phyloP scores from a whole-genome alignment of 805 yeast genomes.

The Starmerella roubikii region DNA sequence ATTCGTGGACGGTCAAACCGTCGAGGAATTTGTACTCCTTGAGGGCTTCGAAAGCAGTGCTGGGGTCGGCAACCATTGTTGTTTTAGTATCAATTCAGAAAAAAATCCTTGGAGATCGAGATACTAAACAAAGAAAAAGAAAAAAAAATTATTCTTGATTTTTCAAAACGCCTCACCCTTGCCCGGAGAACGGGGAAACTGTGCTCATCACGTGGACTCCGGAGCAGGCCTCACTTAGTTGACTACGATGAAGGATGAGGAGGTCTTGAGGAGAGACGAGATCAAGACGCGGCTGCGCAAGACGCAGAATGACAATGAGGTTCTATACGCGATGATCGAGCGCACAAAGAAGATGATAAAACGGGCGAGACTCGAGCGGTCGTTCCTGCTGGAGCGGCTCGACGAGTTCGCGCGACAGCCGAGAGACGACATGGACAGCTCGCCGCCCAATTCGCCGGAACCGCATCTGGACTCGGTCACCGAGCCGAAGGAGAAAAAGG shows the following conservation, averaged over 20 bases:
- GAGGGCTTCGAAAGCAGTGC: constrained; percentile 50
- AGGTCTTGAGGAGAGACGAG: constrained; percentile 38
- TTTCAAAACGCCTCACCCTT: no score
- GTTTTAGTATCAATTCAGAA: no score
- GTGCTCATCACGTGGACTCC: no score
- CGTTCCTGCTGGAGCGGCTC: constrained; percentile 63
- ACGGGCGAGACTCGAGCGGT: constrained; percentile 69
- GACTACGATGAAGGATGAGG: background rate
- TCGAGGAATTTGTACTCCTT: constrained; percentile 56
- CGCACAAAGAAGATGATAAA: constrained; percentile 65
- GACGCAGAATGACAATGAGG: constrained; percentile 65
- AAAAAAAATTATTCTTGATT: no score
- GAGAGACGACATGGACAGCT: constrained; percentile 8
- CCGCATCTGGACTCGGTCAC: background rate
- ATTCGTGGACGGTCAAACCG: constrained; percentile 68
- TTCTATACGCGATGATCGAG: constrained; percentile 58
- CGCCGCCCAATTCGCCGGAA: constrained; percentile 13
- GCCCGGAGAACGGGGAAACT: no score
- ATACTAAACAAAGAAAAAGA: no score
- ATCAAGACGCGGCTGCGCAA: constrained; percentile 55
- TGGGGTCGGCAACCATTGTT: constrained; percentile 9
- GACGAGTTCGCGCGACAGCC: constrained; percentile 30
- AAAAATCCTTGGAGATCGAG: no score
- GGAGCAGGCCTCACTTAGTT: no score
- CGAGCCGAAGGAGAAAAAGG: background rate